Evolutionary conservation across 495 filamentous ascomycete species (phyloP).

Genomic region (Glutinoglossum americanum): DNA sequence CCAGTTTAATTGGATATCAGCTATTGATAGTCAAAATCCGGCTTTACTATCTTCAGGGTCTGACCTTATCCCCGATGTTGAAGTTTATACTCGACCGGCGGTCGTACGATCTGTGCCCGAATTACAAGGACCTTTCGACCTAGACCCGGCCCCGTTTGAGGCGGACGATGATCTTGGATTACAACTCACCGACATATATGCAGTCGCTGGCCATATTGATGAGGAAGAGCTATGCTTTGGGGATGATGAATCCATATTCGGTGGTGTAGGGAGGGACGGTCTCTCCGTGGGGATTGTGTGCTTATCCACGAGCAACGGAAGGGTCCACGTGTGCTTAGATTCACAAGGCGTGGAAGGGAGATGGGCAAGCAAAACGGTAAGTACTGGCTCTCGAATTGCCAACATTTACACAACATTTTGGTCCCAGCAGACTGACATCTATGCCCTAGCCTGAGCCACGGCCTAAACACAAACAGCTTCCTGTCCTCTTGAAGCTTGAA

Average conservation of each 20-base stretch:
- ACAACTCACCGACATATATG: slow-evolving; percentile 28
- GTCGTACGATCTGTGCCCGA: slow-evolving; percentile 53
- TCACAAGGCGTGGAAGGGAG: slow-evolving; percentile 60
- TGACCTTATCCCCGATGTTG: slow-evolving; percentile 19
- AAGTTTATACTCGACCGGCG: slow-evolving; percentile 47
- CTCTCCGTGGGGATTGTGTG: slow-evolving; percentile 54
- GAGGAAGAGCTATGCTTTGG: slow-evolving; percentile 34
- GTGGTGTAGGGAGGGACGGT: slow-evolving; percentile 36
- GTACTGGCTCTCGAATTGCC: neutral
- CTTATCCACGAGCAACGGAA: slow-evolving; percentile 47
- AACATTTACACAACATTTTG: neutral
- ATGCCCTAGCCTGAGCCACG: neutral
- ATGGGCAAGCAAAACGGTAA: slow-evolving; percentile 29
- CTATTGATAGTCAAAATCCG: slow-evolving; percentile 61
- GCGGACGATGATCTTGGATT: slow-evolving; percentile 22
- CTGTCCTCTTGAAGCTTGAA: slow-evolving; percentile 27
- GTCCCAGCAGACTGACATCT: neutral
- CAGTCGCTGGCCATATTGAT: slow-evolving; percentile 21
- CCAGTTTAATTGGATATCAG: slow-evolving; percentile 64
- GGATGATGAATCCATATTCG: slow-evolving; percentile 29
- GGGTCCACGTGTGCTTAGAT: slow-evolving; percentile 60
- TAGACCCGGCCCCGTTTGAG: slow-evolving; percentile 40
- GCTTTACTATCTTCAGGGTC: slow-evolving; percentile 21
- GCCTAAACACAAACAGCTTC: slow-evolving; percentile 9
- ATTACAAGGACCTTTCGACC: slow-evolving; percentile 67